These are phyloP conservation scores for Euphrasia confusa DNA, from an alignment of 257 asterid genomes.

Conservation along the genomic window DNA sequence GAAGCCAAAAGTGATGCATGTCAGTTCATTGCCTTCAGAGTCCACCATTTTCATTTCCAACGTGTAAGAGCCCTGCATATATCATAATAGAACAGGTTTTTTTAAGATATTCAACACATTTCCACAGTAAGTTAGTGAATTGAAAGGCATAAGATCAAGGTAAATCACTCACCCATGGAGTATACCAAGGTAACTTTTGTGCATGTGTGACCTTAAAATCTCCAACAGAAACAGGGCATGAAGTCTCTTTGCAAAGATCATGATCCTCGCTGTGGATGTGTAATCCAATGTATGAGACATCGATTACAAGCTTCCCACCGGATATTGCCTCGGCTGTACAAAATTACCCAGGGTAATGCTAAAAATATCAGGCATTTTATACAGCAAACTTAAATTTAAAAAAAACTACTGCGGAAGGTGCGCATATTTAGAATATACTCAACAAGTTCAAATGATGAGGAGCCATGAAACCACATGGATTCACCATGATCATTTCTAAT, in stretches of 20 bases:
- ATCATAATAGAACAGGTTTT: neutral
- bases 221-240: slow-evolving; percentile 74
- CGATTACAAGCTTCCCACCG: slow-evolving; percentile 65
- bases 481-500: neutral
- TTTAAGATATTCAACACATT: neutral
- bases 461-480: too few relatives aligned
- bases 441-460: neutral
- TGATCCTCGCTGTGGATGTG: slow-evolving; percentile 50
- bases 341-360: slow-evolving; percentile 1
- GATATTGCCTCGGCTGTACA: slow-evolving; percentile 51
- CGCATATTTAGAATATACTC: neutral
- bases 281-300: slow-evolving; percentile 47
- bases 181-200: slow-evolving; percentile 66
- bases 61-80: slow-evolving; percentile 63
- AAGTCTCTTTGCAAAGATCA: slow-evolving; percentile 65
- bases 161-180: slow-evolving; percentile 71
- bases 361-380: slow-evolving; percentile 10
- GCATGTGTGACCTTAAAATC: slow-evolving; percentile 66
- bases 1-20: slow-evolving; percentile 74
- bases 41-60: slow-evolving; percentile 59
- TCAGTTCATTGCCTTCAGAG: slow-evolving; percentile 37
- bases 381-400: neutral
- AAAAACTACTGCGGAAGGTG: neutral
- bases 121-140: neutral
- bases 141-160: neutral